Evolutionary conservation across 2,329 filamentous ascomycete species (phyloP), one percentile per base, ranked within the genome.

Genomic region (Monosporascus sp.): DNA sequence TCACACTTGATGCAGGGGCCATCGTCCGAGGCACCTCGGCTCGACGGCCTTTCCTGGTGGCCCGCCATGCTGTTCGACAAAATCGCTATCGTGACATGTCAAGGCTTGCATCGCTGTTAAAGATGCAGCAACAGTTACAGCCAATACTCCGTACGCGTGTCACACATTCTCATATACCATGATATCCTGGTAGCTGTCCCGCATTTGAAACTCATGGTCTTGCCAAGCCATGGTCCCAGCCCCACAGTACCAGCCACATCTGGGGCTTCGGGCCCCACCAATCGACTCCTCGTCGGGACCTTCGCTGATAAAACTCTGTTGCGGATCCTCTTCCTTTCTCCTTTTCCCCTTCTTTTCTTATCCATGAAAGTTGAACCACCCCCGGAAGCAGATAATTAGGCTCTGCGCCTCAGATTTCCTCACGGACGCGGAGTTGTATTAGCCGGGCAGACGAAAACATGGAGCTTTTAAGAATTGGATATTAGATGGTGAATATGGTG

Each of bases 401-500:
- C 80, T 77, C 75, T 64, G 66, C 74, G 75, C 71, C 69, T 60
- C 55, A 55, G 57, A 55, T 62, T 65, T 63, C 63, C 66, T 61
- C 64, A 72, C 70, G 69, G 72, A 72, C 73, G 74, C 69, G 54
- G 74, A 74, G 80, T 82, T 83, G 80, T 77, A 79, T 76, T 73
- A 74, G 65, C 76, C 74, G 79, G 81, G 80, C 68, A 83, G 77
- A 84, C 68, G 56, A 68, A 76, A 77, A 70, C 65, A 59, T 76
- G 80, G 77, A 74, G 79, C 79, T 82, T 82, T 70, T 72, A 83
- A 83, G 80, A 83, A 84, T 83, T 82, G 79, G 76, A 72, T 77
- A 80, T 73, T 80, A 77, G 76, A 73, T 65, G 62, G 57, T 31
- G 44, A 51, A 22, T 47, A 49, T 60, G 55, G 53, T 59, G 57